Evolutionary conservation across 352 stramenopile genomes (phyloP), one percentile per base, ranked within the genome.

Genomic region (Phytophthora litchii): DNA sequence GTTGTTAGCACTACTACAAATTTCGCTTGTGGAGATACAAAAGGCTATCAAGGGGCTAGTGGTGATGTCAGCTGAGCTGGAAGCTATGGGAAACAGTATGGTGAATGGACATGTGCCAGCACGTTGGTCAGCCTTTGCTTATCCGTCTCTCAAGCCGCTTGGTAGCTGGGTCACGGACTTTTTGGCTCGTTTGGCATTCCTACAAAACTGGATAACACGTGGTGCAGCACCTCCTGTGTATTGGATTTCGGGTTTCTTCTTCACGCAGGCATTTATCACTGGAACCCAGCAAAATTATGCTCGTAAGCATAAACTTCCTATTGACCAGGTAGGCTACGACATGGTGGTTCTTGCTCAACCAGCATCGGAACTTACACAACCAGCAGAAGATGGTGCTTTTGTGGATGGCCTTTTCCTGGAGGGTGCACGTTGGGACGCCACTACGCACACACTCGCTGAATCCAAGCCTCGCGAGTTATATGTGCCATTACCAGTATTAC

Each of bases 241-340:
- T 55, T 98, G 93, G 93, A 91, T 98, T 47, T 96, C 84, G 13
- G 93, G 92, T 0, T 97, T 97, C 74, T 98, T 97, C 71, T 98
- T 97, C 74, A 97, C 92, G 16, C 92, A 97, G 62, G 91, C 91
- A 0, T 98, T 98, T 54, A 96, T 98, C 62, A 98, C 92, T 3
- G 92, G 92, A 41, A 98, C 91, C 4, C 79, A 96, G 51, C 92
- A 98, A 56, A 98, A 98, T 61, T 98, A 88, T 71, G 92, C 92
- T 11, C 80, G 92, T 97, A 34, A 34, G 29, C 29, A 34, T 11
- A 34, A 34, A 34, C 29, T 34, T 34, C 29, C 29, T 4, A 34
- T 98, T 61, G 92, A 98, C 55, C 85, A 97, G 55, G 83, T 98
- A 27, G 71, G 75, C 32, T 94, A 90, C 60, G 92, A 98, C 69